phyloP scores from a whole-genome alignment of 2,329 filamentous ascomycete species.

The Cercospora zeae-maydis region DNA sequence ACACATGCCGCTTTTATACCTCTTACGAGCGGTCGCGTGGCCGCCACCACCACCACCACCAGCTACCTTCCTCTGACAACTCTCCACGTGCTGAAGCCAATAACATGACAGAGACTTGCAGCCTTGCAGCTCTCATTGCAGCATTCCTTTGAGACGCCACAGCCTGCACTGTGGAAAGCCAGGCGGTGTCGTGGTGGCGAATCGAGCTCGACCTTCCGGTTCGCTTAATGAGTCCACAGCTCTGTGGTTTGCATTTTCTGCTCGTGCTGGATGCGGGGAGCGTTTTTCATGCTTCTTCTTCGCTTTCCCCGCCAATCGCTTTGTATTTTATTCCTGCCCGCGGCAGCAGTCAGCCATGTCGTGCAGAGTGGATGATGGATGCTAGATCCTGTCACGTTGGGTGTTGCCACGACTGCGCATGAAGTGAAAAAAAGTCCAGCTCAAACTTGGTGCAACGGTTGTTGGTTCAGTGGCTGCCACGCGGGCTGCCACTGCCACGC shows the following conservation, averaged over 20 bases:
- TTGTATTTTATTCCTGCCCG: neutral
- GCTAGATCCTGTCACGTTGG: neutral
- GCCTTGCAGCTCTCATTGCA: neutral
- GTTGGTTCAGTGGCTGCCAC: neutral
- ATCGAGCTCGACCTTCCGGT: neutral
- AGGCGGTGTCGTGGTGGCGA: neutral
- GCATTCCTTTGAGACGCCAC: neutral
- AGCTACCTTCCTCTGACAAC: neutral
- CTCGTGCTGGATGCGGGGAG: neutral
- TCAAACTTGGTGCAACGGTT: neutral
- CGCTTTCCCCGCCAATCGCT: neutral
- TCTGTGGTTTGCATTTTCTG: neutral
- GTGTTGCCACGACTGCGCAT: neutral
- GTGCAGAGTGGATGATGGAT: neutral
- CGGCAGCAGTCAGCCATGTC: neutral
- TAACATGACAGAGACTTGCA: neutral
- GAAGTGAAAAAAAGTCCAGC: neutral
- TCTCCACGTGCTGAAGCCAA: neutral
- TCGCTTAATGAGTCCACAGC: neutral
- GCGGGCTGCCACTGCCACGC: neutral
- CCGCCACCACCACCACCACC: neutral
- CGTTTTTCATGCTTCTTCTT: neutral
- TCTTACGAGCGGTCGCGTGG: neutral
- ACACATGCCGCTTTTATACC: neutral
- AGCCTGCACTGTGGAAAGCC: neutral